These are phyloP conservation scores for Podospora anserina DNA, from an alignment of 495 filamentous ascomycete species.

Conservation along the genomic window DNA sequence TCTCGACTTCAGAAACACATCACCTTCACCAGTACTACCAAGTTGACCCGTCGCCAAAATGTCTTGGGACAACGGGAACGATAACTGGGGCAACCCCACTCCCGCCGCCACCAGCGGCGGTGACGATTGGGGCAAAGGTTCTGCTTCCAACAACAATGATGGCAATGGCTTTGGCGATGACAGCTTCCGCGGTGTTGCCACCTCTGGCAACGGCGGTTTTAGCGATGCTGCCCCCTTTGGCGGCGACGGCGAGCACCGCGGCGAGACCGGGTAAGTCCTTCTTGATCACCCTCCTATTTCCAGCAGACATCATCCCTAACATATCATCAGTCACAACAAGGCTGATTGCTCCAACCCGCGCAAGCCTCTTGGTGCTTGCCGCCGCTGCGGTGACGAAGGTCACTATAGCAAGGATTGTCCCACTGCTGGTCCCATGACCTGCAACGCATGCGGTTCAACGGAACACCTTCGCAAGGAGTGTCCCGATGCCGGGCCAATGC, in stretches of 20 bases:
- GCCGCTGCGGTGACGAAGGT: conserved; percentile 66
- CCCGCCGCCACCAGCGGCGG: neutral
- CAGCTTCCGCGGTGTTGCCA: neutral
- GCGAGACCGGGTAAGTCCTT: conserved; percentile 59
- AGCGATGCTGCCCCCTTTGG: conserved; percentile 36
- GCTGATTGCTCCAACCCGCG: conserved; percentile 46
- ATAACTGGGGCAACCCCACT: neutral
- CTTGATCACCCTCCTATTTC: neutral
- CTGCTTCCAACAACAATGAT: neutral
- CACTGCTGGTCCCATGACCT: conserved; percentile 55
- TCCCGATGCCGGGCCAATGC: conserved; percentile 46
- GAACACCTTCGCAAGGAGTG: conserved; percentile 69
- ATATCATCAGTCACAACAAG: conserved; percentile 47
- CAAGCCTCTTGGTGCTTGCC: conserved; percentile 60
- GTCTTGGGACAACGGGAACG: conserved; percentile 2
- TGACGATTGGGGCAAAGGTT: neutral
- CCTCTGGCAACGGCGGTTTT: conserved; percentile 60
- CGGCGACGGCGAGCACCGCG: conserved; percentile 49
- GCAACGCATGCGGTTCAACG: conserved; percentile 62
- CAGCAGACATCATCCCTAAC: conserved; percentile 18
- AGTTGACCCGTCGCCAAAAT: neutral
- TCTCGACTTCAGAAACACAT: neutral
- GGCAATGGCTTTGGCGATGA: neutral
- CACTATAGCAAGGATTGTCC: conserved; percentile 69
- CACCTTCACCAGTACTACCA: neutral